Evolutionary conservation across 2,329 filamentous ascomycete genomes (phyloP).

Genomic region (Pseudocercospora eumusae): DNA sequence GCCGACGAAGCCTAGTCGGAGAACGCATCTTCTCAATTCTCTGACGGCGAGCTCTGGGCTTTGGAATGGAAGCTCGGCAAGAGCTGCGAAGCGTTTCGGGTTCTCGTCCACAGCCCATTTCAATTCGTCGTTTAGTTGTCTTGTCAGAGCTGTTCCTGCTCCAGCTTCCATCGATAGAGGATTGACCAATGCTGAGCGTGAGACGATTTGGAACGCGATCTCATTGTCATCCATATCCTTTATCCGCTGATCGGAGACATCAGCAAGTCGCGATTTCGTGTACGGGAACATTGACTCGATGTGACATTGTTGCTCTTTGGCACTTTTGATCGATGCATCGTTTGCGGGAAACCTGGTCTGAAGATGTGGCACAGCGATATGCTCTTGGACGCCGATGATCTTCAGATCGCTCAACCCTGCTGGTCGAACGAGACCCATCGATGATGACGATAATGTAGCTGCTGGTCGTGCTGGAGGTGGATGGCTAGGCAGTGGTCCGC

Average conservation of each 20-base stretch:
- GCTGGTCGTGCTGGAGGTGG: neutral
- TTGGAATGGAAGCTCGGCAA: constrained; percentile 6
- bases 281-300: constrained; percentile 1
- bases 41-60: neutral
- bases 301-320: constrained; percentile 4
- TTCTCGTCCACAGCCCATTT: constrained; percentile 3
- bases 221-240: constrained; percentile 10
- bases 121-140: constrained; percentile 6
- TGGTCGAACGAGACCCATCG: neutral
- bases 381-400: constrained; percentile 7
- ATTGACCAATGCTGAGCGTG: neutral
- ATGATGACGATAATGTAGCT: neutral
- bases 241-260: constrained; percentile 7
- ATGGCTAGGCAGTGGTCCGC: neutral
- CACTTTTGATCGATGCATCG: neutral
- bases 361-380: constrained; percentile 4
- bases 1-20: constrained; percentile 1
- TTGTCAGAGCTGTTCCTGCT: neutral
- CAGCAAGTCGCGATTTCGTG: neutral
- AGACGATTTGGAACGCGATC: constrained; percentile 5
- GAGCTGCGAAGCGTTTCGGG: neutral
- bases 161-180: neutral
- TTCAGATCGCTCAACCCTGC: neutral
- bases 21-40: constrained; percentile 1
- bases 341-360: neutral